Evolutionary conservation across 345 rosid species (phyloP).

Genomic region (Euphorbia tirucalli): DNA sequence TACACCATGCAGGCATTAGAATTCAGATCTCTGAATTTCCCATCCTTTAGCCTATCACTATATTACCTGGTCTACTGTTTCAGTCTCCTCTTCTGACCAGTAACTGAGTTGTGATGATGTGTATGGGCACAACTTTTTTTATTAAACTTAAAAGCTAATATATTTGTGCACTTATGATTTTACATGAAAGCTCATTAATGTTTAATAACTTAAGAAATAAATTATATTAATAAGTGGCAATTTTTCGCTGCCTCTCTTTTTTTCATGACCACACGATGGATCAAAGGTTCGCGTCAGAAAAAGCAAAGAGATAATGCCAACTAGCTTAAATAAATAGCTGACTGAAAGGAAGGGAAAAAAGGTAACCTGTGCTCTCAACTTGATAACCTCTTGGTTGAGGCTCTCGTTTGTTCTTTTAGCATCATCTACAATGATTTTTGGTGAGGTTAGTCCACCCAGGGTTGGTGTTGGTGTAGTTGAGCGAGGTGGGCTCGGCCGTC

Average conservation of each 20-base stretch:
- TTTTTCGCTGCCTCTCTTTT: neutral
- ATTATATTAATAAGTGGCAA: neutral
- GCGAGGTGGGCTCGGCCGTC: slow-evolving; percentile 94
- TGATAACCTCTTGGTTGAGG: slow-evolving; percentile 82
- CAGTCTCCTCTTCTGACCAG: neutral
- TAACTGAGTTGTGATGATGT: neutral
- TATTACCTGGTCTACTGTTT: too few relatives aligned
- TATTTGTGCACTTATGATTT: neutral
- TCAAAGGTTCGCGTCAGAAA: slow-evolving; percentile 1
- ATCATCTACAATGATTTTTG: slow-evolving; percentile 72
- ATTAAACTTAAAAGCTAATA: neutral
- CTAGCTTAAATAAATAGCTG: neutral
- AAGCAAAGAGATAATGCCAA: neutral
- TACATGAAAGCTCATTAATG: neutral
- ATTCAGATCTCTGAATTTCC: neutral
- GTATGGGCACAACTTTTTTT: neutral
- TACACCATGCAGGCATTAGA: neutral
- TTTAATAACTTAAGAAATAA: neutral
- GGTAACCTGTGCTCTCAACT: slow-evolving; percentile 82
- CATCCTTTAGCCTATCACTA: neutral
- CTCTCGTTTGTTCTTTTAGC: slow-evolving; percentile 67
- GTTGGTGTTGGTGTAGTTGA: slow-evolving; percentile 98
- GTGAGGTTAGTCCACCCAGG: slow-evolving; percentile 81
- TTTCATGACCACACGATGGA: neutral
- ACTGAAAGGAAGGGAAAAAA: slow-evolving; percentile 5